phyloP scores from a whole-genome alignment of 1,284 basidiomycete species.

The Mycena sp. region DNA sequence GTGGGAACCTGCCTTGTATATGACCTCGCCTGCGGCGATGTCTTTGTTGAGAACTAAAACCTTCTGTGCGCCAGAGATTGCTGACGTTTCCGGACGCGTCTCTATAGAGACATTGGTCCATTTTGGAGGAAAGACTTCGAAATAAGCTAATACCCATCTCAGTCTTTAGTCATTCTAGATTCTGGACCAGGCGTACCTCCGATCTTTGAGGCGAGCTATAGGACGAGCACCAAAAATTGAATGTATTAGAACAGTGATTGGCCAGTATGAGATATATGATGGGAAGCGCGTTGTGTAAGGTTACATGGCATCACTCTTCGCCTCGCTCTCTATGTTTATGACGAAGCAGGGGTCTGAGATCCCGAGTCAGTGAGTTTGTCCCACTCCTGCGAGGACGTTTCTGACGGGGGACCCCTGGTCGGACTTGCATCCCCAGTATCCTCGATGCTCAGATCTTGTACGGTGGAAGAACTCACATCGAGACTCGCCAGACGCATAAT shows the following conservation, averaged over 20 bases:
- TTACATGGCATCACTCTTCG: conserved; percentile 23
- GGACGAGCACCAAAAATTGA: conserved; percentile 37
- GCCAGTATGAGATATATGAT: conserved; percentile 37
- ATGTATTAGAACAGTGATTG: conserved; percentile 72
- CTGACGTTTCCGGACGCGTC: conserved; percentile 46
- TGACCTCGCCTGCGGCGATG: conserved; percentile 72
- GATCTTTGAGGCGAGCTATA: conserved; percentile 69
- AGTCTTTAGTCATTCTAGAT: conserved; percentile 39
- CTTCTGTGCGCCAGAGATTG: conserved; percentile 53
- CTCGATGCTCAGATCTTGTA: conserved; percentile 44
- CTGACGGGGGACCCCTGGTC: conserved; percentile 73
- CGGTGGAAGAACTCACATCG: conserved; percentile 81
- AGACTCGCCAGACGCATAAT: conserved; percentile 90
- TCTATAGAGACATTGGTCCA: conserved; percentile 72
- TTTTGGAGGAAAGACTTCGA: conserved; percentile 75
- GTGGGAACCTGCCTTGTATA: conserved; percentile 67
- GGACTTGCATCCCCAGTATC: conserved; percentile 70
- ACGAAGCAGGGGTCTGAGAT: conserved; percentile 57
- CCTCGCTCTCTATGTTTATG: conserved; percentile 40
- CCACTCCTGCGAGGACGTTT: conserved; percentile 88
- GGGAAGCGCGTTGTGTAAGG: conserved; percentile 25
- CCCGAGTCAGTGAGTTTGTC: conserved; percentile 82
- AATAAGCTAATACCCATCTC: conserved; percentile 68
- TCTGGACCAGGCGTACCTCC: conserved; percentile 71
- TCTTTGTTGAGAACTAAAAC: conserved; percentile 75